Conservation (phyloP, 352 stramenopile species). For the Elongisporangium senticosum region DNA sequence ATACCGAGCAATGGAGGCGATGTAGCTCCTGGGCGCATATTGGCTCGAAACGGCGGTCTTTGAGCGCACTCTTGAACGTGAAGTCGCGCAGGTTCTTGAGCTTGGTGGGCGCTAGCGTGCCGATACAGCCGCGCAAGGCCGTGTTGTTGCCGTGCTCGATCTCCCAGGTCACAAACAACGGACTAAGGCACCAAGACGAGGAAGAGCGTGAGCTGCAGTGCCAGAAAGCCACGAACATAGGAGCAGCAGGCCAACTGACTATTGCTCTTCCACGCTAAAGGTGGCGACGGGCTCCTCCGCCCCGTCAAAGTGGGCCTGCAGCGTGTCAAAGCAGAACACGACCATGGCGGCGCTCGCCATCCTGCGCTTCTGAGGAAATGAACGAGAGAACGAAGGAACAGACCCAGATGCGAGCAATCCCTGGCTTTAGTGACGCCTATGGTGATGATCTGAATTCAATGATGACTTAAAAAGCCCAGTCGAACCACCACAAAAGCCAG, state of each 20-base stretch:
- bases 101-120: constrained; percentile 58
- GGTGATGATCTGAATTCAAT: too few species aligned
- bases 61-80: constrained; percentile 77
- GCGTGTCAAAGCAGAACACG: constrained; percentile 81
- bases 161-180: constrained; percentile 84
- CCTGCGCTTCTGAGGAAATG: background rate
- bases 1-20: constrained; percentile 69
- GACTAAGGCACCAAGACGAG: constrained; percentile 19
- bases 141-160: constrained; percentile 46
- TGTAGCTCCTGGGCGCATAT: constrained; percentile 64
- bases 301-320: constrained; percentile 64
- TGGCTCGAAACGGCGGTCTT: constrained; percentile 70
- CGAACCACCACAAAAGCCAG: background rate
- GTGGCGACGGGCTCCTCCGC: constrained; percentile 33
- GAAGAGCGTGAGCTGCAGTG: background rate
- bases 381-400: background rate
- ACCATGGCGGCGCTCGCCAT: constrained; percentile 82
- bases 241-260: constrained; percentile 21
- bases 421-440: background rate
- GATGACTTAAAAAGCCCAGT: too few species aligned
- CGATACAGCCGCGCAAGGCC: constrained; percentile 70
- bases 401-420: background rate
- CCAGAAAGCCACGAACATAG: background rate
- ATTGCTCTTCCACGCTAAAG: constrained; percentile 57
- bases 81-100: constrained; percentile 72